phyloP scores from a whole-genome alignment of 169 alveolate genomes.

The Plasmodium chabaudi region DNA sequence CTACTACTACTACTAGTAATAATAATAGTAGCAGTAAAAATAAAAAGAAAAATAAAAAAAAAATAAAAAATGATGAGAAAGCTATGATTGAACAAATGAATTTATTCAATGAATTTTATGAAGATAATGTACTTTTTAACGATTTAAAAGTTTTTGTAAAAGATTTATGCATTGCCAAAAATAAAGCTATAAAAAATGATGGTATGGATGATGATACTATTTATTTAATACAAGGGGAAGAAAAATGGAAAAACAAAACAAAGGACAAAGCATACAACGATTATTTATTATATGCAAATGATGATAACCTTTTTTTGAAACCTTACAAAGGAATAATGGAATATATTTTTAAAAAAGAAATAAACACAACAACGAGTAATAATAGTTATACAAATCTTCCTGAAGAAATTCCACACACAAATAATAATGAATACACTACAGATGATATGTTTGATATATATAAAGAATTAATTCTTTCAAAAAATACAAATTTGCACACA shows the following conservation, averaged over 20 bases:
- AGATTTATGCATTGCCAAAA: constrained; percentile 62
- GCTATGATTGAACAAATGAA: not conserved
- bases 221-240: constrained; percentile 39
- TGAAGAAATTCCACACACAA: not conserved
- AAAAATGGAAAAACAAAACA: not conserved
- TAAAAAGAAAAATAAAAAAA: constrained; percentile 10
- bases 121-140: constrained; percentile 43
- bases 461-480: constrained; percentile 57
- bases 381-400: not conserved
- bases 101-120: constrained; percentile 3
- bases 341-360: constrained; percentile 10
- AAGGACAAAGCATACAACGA: constrained; percentile 6
- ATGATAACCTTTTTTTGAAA: constrained; percentile 31
- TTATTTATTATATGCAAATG: constrained; percentile 54
- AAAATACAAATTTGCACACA: constrained; percentile 11
- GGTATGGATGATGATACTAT: constrained; percentile 5
- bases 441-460: constrained; percentile 34
- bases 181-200: constrained; percentile 37
- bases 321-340: constrained; percentile 61
- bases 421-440: constrained; percentile 2
- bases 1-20: not conserved
- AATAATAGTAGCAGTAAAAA: too few species aligned
- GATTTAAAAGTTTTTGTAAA: constrained; percentile 55
- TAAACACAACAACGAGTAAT: not conserved
- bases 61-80: constrained; percentile 1